phyloP scores from a whole-genome alignment of 1,284 basidiomycete species.

The Pyrrhoderma lamaoense region DNA sequence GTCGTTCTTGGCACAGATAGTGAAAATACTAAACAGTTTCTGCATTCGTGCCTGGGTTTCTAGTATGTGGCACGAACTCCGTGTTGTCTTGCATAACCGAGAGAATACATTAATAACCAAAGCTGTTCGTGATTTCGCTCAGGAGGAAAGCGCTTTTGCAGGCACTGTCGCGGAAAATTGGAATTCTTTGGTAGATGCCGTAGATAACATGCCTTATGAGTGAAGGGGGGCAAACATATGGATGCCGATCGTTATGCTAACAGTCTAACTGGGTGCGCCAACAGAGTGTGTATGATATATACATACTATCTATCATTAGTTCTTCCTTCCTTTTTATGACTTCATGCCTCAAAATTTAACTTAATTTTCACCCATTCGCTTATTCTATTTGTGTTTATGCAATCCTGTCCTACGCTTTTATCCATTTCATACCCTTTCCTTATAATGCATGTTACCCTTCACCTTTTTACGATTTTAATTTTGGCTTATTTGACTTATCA shows the following conservation, averaged over 20 bases:
- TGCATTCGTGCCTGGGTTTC: background rate
- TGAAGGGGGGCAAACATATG: constrained; percentile 26
- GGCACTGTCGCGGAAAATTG: constrained; percentile 62
- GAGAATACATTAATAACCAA: constrained; percentile 78
- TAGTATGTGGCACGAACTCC: constrained; percentile 89
- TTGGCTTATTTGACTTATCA: background rate
- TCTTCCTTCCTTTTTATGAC: background rate
- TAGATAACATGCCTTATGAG: constrained; percentile 80
- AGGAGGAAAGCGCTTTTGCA: constrained; percentile 62
- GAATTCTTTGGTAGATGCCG: constrained; percentile 59
- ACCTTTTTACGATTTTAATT: background rate
- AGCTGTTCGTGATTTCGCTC: constrained; percentile 62
- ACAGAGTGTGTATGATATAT: too few species aligned
- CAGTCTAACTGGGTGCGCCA: too few species aligned
- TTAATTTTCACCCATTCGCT: too few species aligned
- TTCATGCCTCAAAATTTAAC: too few species aligned
- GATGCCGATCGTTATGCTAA: too few species aligned
- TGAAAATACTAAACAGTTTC: background rate
- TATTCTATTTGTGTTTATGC: background rate
- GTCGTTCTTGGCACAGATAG: constrained; percentile 22
- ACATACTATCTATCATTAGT: background rate
- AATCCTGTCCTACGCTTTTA: background rate
- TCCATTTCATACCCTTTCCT: background rate
- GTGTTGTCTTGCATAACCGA: constrained; percentile 80
- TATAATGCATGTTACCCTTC: background rate